Evolutionary conservation across 768 basidiomycete species (phyloP).

Genomic region (Pisolithus tinctorius): DNA sequence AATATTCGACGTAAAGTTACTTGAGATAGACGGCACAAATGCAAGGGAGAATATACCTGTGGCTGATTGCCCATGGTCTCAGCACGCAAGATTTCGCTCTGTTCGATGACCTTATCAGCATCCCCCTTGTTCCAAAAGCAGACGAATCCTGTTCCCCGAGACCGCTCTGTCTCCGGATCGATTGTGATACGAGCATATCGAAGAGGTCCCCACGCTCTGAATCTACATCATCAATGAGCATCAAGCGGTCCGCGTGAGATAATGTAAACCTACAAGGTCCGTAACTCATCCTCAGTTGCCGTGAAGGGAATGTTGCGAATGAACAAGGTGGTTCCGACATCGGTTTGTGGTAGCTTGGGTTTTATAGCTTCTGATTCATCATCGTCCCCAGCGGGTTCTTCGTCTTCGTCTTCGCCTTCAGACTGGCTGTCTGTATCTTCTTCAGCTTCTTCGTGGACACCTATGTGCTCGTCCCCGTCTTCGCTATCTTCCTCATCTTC

Average conservation of each 20-base stretch:
- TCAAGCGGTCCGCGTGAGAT: background rate
- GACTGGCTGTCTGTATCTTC: background rate
- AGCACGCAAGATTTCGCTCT: conserved; percentile 63
- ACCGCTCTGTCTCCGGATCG: conserved; percentile 76
- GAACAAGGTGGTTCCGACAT: conserved; percentile 88
- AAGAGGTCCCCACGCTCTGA: conserved; percentile 86
- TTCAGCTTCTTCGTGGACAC: conserved; percentile 34
- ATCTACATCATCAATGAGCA: conserved; percentile 39
- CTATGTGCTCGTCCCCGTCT: conserved; percentile 34
- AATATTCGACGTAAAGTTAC: background rate
- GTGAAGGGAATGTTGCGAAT: conserved; percentile 89
- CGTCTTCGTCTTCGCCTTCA: conserved; percentile 31
- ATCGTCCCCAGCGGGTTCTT: conserved; percentile 19
- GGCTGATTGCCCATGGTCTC: conserved; percentile 51
- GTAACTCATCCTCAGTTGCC: conserved; percentile 89
- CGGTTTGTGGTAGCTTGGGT: conserved; percentile 73
- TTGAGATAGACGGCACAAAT: background rate
- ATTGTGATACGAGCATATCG: conserved; percentile 90
- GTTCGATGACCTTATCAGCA: conserved; percentile 77
- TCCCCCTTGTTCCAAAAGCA: conserved; percentile 95
- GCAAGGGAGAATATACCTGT: conserved; percentile 23
- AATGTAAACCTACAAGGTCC: conserved; percentile 56
- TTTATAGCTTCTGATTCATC: conserved; percentile 42
- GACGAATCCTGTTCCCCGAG: conserved; percentile 92
- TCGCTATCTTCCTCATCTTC: conserved; percentile 16